Evolutionary conservation across 2,329 filamentous ascomycete genomes (phyloP).

Genomic region (Paecilomyces sp.): DNA sequence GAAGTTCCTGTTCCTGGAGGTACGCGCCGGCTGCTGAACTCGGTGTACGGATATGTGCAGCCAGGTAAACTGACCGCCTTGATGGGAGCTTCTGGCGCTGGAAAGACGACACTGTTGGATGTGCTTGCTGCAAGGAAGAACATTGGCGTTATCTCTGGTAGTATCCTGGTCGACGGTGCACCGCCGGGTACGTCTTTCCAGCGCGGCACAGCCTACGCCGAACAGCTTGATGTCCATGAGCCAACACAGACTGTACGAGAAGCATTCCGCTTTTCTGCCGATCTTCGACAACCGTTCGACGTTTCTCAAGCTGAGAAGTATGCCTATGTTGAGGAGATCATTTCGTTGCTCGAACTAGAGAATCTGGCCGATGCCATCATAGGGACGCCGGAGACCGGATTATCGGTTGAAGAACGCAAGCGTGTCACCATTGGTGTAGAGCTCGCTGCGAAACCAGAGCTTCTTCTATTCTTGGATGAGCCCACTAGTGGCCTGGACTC

Average conservation of each 20-base stretch:
- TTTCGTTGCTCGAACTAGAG: constrained; percentile 63
- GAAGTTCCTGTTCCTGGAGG: constrained; percentile 43
- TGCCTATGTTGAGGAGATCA: constrained; percentile 60
- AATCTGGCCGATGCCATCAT: constrained; percentile 59
- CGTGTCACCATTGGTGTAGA: constrained; percentile 59
- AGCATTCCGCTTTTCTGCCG: constrained; percentile 58
- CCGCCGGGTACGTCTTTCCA: constrained; percentile 44
- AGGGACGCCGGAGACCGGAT: constrained; percentile 51
- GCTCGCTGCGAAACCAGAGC: constrained; percentile 54
- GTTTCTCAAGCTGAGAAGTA: constrained; percentile 56
- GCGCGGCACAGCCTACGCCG: constrained; percentile 47
- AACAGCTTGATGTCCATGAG: constrained; percentile 63
- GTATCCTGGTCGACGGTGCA: constrained; percentile 38
- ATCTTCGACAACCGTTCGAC: constrained; percentile 56
- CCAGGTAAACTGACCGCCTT: constrained; percentile 71
- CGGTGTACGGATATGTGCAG: constrained; percentile 65
- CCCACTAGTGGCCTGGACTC: constrained; percentile 62
- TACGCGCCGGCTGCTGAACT: constrained; percentile 45
- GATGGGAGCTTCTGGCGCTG: constrained; percentile 67
- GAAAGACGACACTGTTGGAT: constrained; percentile 44
- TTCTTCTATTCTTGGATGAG: constrained; percentile 57
- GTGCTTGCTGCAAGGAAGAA: constrained; percentile 39
- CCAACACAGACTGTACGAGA: constrained; percentile 60
- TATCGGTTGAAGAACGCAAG: constrained; percentile 61
- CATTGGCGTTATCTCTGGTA: constrained; percentile 37